A percentile compares a stretch with the other conserved stretches of the same genome.
Evolutionary conservation across 345 rosid genomes (phyloP).

Genomic region (Lagerstroemia speciosa): DNA sequence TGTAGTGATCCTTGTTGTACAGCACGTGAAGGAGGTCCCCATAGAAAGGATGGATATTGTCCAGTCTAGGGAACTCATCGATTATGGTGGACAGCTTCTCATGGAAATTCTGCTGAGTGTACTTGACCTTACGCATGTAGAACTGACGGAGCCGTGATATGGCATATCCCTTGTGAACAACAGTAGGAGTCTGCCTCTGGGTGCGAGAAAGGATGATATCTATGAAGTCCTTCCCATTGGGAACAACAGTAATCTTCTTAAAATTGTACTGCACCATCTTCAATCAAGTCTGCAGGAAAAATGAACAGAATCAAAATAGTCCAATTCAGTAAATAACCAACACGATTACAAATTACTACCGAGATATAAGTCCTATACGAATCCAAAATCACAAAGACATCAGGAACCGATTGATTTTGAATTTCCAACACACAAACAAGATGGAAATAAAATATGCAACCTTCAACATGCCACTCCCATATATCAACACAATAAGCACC

Average conservation of each 20-base stretch:
- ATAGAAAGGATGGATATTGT: conserved; percentile 57
- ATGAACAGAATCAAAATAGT: background rate
- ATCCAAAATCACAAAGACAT: background rate
- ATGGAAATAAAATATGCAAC: no score
- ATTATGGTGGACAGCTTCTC: conserved; percentile 57
- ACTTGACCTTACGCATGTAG: conserved; percentile 58
- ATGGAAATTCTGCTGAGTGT: conserved; percentile 47
- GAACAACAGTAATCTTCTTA: conserved; percentile 60
- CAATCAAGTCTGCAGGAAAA: conserved; percentile 9
- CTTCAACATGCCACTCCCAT: no score
- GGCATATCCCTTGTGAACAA: conserved; percentile 67
- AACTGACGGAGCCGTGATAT: conserved; percentile 51
- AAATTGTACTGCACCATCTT: conserved; percentile 63
- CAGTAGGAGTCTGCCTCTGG: conserved; percentile 75
- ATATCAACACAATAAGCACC: no score
- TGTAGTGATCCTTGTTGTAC: conserved; percentile 54
- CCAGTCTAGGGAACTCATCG: conserved; percentile 57
- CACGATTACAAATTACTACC: background rate
- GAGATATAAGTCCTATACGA: background rate
- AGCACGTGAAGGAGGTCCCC: conserved; percentile 55
- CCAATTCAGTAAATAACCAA: no score
- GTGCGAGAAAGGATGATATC: conserved; percentile 60
- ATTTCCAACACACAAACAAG: background rate
- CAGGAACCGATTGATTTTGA: no score
- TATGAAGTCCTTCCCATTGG: conserved; percentile 66